Conservation (phyloP, 306 rosid species). For the Pyrus communis region DNA sequence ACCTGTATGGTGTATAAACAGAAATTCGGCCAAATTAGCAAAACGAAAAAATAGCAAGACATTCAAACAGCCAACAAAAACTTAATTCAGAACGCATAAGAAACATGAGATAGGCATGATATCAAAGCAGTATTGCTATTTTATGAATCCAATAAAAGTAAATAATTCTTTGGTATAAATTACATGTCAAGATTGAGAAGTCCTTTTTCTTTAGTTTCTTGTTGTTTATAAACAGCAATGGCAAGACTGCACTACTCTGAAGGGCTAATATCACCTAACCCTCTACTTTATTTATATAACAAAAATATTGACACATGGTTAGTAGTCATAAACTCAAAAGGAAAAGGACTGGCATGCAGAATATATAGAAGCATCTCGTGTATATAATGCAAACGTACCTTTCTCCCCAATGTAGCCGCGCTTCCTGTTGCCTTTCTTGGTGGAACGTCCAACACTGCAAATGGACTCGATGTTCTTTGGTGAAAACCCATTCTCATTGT, state of each 20-base stretch:
- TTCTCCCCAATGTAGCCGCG: conserved; percentile 77
- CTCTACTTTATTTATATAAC: background rate
- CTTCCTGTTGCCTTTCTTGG: conserved; percentile 55
- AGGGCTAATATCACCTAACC: background rate
- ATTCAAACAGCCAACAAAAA: no score
- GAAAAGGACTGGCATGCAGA: background rate
- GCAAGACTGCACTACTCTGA: no score
- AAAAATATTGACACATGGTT: no score
- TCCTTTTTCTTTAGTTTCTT: no score
- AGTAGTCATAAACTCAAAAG: background rate
- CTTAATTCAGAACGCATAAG: no score
- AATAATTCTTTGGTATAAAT: no score
- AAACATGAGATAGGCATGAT: no score
- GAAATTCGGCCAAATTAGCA: background rate
- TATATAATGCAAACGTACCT: conserved; percentile 23
- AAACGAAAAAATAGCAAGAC: background rate
- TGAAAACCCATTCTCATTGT: conserved; percentile 70
- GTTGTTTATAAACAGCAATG: no score
- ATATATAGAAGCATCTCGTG: background rate
- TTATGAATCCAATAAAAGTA: no score
- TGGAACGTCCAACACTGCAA: conserved; percentile 72
- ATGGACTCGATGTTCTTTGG: conserved; percentile 48
- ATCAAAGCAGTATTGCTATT: no score
- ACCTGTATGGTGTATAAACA: conserved; percentile 38
- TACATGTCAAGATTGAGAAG: no score